Evolutionary conservation across 306 rosid genomes (phyloP), one percentile per base, ranked within the genome.

Genomic region (Vigna angularis): DNA sequence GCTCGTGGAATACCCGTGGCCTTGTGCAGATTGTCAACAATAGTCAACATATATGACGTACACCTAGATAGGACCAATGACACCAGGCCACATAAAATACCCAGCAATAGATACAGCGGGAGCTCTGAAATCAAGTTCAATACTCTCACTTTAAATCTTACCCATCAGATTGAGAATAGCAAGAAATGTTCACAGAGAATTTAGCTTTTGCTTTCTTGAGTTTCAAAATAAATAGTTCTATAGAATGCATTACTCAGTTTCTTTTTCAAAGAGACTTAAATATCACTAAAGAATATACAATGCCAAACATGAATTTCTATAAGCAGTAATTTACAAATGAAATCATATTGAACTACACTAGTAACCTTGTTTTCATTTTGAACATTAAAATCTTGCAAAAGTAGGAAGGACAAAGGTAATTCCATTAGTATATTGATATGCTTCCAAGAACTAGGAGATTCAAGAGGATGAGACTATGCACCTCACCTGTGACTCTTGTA

Each of bases 101-200:
- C 98, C 84, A 92, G 84, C 86, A 95, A 81, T n/a, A 91, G 89
- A 85, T 95, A 95, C 45, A 95, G 86, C n/a, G 98, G 97, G 61
- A 95, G 97, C 89, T 95, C 98, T 92, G 96, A 86, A 90, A 89
- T 71, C 55, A 84, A 82, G 83, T 77, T 50, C 74, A 88, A 88
- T 62, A 88, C 72, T 75, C 76, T 82, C 67, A 79, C 36, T 75
- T 48, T 44, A 38, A 81, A 65, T 42, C 83, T 48, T 77, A 61
- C 38, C 72, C 68, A 83, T 67, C 70, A 73, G 73, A 81, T 52
- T 80, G 72, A 44, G 71, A 68, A 72, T 16, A 68, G 79, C 38
- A 75, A 81, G 57, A 73, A 74, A 28, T 68, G 11, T 42, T 70
- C 63, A 56, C 26, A 72, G 71, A 47, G 30, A 40, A 72, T 70